These are phyloP conservation scores for Inga laurina DNA, from an alignment of 306 rosid species.

Conservation along the genomic window DNA sequence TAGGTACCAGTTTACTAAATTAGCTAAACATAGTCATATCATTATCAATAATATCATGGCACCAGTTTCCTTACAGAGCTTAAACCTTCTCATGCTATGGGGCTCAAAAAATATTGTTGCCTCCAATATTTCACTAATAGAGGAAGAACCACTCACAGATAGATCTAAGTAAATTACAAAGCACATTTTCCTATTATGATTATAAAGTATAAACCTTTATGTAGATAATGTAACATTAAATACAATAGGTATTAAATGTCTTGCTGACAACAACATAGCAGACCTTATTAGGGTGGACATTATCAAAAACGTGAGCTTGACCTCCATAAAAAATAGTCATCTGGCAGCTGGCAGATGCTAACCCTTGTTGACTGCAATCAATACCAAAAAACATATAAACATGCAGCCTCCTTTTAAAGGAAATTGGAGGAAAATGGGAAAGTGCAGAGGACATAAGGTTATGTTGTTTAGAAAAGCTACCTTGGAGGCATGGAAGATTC, in stretches of 20 bases:
- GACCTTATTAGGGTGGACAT: conserved; percentile 97
- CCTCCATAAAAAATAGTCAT: conserved; percentile 99
- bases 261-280: conserved; percentile 29
- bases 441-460: conserved; percentile 10
- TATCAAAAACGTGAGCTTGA: conserved; percentile 97
- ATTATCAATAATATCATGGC: not conserved
- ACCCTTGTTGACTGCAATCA: conserved; percentile 69
- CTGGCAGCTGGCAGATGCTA: conserved; percentile 68
- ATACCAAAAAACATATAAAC: conserved; percentile 38
- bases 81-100: not conserved
- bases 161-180: not conserved
- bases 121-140: conserved; percentile 2
- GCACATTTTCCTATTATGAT: conserved; percentile 15
- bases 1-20: not conserved
- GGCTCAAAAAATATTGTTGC: conserved; percentile 22
- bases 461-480: conserved; percentile 39
- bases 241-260: conserved; percentile 5
- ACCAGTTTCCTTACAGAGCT: not conserved
- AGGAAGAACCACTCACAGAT: conserved; percentile 9
- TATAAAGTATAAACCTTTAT: conserved; percentile 26
- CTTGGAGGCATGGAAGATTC: conserved; percentile 64
- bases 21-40: not conserved
- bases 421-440: conserved; percentile 1
- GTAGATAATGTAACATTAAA: conserved; percentile 1
- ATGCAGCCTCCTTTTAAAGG: conserved; percentile 23